A percentile compares a stretch with the other conserved stretches of the same genome.
phyloP scores from a whole-genome alignment of 441 rosid genomes.

The Macaranga tanarius region DNA sequence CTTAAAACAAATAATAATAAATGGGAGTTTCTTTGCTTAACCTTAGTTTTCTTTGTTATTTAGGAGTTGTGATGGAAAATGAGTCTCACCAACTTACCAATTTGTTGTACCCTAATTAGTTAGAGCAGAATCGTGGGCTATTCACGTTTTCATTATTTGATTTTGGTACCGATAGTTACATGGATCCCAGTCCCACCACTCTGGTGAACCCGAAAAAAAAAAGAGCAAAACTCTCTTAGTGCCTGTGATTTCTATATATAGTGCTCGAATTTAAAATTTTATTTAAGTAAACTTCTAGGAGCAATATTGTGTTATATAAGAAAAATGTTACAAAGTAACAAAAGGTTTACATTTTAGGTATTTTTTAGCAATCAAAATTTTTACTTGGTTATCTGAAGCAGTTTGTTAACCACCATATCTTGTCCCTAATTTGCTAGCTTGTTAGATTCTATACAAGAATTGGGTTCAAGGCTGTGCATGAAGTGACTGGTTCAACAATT shows the following conservation, averaged over 20 bases:
- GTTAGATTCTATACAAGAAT: slow-evolving; percentile 79
- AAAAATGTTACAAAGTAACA: too few relatives aligned
- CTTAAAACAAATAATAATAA: too few relatives aligned
- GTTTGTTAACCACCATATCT: not conserved
- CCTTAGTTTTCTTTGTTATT: not conserved
- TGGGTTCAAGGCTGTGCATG: slow-evolving; percentile 66
- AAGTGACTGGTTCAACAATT: slow-evolving; percentile 72
- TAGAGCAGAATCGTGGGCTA: not conserved
- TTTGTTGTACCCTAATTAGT: not conserved
- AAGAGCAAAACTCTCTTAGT: too few relatives aligned
- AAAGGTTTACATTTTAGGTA: too few relatives aligned
- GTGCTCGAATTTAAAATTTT: too few relatives aligned
- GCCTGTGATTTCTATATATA: too few relatives aligned
- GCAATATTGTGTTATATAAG: too few relatives aligned
- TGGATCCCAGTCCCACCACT: too few relatives aligned
- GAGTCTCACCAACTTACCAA: not conserved
- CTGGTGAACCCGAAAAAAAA: too few relatives aligned
- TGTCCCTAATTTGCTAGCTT: slow-evolving; percentile 40
- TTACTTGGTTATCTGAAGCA: not conserved
- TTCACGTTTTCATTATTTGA: not conserved
- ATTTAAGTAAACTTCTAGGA: not conserved
- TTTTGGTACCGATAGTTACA: too few relatives aligned
- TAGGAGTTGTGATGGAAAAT: not conserved
- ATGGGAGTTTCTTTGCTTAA: not conserved
- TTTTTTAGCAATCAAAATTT: not conserved